A percentile compares a stretch with the other conserved stretches of the same genome.
Conservation (phyloP, 176 grass and related monocot species). For the Bothriochloa decipiens region DNA sequence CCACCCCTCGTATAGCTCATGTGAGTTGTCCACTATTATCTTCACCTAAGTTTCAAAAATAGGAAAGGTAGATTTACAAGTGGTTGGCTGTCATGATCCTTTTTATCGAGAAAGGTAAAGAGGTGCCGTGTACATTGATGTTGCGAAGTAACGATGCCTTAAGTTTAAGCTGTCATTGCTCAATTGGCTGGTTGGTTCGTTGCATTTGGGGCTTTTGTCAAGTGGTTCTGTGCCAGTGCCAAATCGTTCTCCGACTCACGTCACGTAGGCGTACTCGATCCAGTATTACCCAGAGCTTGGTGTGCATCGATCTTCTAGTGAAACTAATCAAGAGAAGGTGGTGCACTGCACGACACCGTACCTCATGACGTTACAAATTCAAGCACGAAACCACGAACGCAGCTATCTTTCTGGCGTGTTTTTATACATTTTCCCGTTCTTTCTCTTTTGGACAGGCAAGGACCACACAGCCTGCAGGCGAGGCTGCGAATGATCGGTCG, state of each 20-base stretch:
- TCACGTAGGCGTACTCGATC: not conserved
- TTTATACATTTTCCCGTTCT: not conserved
- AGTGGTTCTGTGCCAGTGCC: not conserved
- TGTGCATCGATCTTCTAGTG: not conserved
- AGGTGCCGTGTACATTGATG: not conserved
- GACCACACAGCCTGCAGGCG: not conserved
- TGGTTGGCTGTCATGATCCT: not conserved
- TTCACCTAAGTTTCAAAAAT: not conserved
- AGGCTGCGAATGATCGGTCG: no score
- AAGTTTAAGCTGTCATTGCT: not conserved
- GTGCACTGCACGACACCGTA: not conserved
- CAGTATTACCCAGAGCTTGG: no score
- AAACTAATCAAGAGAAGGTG: not conserved
- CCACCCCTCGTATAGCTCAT: no score
- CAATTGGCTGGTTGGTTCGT: not conserved
- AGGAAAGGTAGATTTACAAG: not conserved
- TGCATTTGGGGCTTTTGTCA: not conserved
- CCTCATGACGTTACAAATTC: not conserved
- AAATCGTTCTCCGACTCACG: not conserved
- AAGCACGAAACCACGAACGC: no score
- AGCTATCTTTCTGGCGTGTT: not conserved
- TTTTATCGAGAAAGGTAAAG: not conserved
- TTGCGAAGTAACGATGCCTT: no score
- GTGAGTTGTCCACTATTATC: not conserved
- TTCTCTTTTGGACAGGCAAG: not conserved